phyloP scores from a whole-genome alignment of 768 basidiomycete genomes.

The Phaffia australis region DNA sequence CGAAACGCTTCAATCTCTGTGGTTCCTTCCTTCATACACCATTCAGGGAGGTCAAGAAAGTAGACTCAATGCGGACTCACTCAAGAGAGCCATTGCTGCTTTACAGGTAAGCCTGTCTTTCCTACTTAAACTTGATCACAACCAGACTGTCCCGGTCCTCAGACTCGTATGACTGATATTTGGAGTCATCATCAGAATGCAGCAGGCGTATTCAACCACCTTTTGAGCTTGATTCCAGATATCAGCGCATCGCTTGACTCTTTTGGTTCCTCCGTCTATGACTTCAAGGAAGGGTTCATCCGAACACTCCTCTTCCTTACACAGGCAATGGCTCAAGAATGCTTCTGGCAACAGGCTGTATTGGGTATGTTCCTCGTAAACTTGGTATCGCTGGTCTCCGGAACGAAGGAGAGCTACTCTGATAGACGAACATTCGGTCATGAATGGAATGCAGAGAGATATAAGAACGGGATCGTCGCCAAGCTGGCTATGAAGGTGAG shows the following conservation, averaged over 20 bases:
- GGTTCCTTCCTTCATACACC: not conserved
- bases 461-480: constrained; percentile 71
- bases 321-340: constrained; percentile 93
- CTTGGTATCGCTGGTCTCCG: not conserved
- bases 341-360: constrained; percentile 86
- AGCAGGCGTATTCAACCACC: constrained; percentile 34
- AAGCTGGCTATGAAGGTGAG: constrained; percentile 65
- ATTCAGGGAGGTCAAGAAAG: constrained; percentile 28
- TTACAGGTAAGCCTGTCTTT: constrained; percentile 56
- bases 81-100: constrained; percentile 61
- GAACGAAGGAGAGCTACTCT: not conserved
- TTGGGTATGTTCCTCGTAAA: constrained; percentile 46
- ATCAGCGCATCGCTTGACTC: constrained; percentile 30
- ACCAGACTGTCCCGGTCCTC: not conserved
- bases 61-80: constrained; percentile 51
- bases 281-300: constrained; percentile 56
- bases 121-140: constrained; percentile 34
- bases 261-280: constrained; percentile 40
- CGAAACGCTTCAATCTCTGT: not conserved
- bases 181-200: constrained; percentile 27
- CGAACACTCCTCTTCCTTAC: constrained; percentile 60
- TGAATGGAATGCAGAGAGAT: constrained; percentile 44
- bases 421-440: not conserved
- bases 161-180: not conserved
- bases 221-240: constrained; percentile 33